These are phyloP conservation scores for Talaromyces sp. DNA, from an alignment of 2,329 filamentous ascomycete genomes.

Conservation along the genomic window DNA sequence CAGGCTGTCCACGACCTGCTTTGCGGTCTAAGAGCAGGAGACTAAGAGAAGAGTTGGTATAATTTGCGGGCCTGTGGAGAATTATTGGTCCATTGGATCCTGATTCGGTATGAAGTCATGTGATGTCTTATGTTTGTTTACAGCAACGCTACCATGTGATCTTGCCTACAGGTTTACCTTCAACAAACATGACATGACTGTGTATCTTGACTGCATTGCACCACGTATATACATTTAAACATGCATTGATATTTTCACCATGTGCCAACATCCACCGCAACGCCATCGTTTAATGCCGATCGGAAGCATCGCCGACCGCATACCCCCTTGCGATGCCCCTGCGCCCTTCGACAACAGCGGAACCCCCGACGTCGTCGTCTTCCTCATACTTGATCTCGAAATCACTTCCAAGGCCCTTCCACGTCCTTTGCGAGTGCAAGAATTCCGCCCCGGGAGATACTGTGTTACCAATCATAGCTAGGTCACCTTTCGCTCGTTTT, in stretches of 20 bases:
- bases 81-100: background rate
- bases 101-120: conserved; percentile 6
- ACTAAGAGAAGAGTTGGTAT: background rate
- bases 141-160: background rate
- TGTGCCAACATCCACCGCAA: background rate
- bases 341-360: conserved; percentile 76
- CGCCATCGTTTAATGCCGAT: conserved; percentile 28
- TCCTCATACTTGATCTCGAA: conserved; percentile 62
- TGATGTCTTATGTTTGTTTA: background rate
- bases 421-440: conserved; percentile 75
- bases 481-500: conserved; percentile 63
- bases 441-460: conserved; percentile 91
- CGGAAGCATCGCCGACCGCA: conserved; percentile 61
- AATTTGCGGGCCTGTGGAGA: background rate
- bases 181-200: background rate
- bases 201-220: background rate
- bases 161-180: background rate
- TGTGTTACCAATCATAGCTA: conserved; percentile 78
- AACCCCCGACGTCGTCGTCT: conserved; percentile 53
- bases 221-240: background rate
- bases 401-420: conserved; percentile 88
- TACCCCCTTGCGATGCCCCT: conserved; percentile 89
- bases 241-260: background rate
- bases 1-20: conserved; percentile 4
- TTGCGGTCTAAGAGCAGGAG: background rate